These are phyloP conservation scores for Gossypioides kirkii DNA, from an alignment of 345 rosid genomes.

Conservation along the genomic window DNA sequence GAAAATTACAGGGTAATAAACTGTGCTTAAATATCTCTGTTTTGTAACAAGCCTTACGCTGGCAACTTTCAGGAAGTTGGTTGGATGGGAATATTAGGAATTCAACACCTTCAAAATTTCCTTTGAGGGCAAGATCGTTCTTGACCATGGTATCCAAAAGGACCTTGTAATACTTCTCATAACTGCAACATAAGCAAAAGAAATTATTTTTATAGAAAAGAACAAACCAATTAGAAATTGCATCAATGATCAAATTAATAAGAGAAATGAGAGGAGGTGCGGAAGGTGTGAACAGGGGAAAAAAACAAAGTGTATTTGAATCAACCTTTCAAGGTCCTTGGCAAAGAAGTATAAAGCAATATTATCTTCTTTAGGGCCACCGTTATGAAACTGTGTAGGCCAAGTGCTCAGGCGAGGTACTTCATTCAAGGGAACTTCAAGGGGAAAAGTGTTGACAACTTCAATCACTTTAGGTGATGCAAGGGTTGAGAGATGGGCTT, in stretches of 20 bases:
- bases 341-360: conserved; percentile 98
- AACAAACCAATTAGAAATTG: background rate
- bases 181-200: conserved; percentile 45
- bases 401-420: conserved; percentile 76
- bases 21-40: background rate
- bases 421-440: conserved; percentile 55
- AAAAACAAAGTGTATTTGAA: background rate
- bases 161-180: conserved; percentile 67
- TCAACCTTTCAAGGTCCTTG: conserved; percentile 74
- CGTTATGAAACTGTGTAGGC: conserved; percentile 73
- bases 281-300: background rate
- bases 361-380: conserved; percentile 76
- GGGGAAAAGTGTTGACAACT: conserved; percentile 52
- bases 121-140: conserved; percentile 83
- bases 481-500: conserved; percentile 71
- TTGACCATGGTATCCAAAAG: conserved; percentile 75
- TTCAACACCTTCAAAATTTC: conserved; percentile 64
- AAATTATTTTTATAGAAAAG: conserved; percentile 11
- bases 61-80: conserved; percentile 78
- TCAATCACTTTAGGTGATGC: conserved; percentile 76
- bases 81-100: conserved; percentile 81
- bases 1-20: conserved; percentile 4
- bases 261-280: background rate
- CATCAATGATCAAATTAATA: conserved; percentile 2
- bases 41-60: conserved; percentile 55